phyloP scores from a whole-genome alignment of 2,329 filamentous ascomycete genomes.

The Gliomastix tumulicola region DNA sequence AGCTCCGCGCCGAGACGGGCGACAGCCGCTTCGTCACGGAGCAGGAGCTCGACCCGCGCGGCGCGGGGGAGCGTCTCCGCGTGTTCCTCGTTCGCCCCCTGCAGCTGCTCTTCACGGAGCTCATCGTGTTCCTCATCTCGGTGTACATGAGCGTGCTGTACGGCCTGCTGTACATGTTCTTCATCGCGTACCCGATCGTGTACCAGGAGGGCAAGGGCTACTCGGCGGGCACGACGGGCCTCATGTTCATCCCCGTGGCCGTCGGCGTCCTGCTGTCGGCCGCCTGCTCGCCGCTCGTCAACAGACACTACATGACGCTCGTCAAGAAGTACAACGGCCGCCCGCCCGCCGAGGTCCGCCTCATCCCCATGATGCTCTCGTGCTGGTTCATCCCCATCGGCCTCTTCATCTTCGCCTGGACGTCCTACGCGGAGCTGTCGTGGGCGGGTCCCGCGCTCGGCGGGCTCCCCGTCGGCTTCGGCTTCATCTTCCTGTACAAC shows the following conservation, averaged over 20 bases:
- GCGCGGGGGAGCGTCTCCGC: constrained; percentile 59
- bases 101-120: constrained; percentile 76
- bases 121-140: constrained; percentile 78
- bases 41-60: constrained; percentile 68
- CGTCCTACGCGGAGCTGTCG: constrained; percentile 54
- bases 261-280: constrained; percentile 67
- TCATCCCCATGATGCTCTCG: constrained; percentile 76
- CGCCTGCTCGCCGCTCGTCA: constrained; percentile 62
- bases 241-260: constrained; percentile 83
- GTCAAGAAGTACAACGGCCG: constrained; percentile 58
- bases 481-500: constrained; percentile 81
- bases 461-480: constrained; percentile 67
- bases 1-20: constrained; percentile 63
- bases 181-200: constrained; percentile 62
- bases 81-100: constrained; percentile 78
- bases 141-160: constrained; percentile 83
- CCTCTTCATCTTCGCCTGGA: constrained; percentile 53
- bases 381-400: constrained; percentile 64
- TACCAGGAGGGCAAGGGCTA: constrained; percentile 78
- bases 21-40: constrained; percentile 67
- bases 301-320: constrained; percentile 70
- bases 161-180: constrained; percentile 71
- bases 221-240: constrained; percentile 63
- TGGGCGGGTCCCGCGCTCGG: constrained; percentile 70
- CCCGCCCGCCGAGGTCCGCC: constrained; percentile 68